phyloP scores from a whole-genome alignment of 1,284 basidiomycete genomes.

The Porodaedalea pini region DNA sequence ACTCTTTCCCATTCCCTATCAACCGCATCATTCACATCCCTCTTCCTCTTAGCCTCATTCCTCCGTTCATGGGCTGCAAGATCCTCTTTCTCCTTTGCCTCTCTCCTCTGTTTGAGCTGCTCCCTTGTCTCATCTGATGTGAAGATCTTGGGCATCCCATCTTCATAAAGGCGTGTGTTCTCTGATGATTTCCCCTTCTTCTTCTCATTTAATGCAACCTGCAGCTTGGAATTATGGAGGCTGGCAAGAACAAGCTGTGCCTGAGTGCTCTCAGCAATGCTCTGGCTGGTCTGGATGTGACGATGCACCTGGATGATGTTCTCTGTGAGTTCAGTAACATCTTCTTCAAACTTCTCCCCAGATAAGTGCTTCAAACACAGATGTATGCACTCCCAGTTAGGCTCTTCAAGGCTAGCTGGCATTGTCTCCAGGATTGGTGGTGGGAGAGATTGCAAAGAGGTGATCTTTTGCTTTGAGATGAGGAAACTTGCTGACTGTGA shows the following conservation, averaged over 20 bases:
- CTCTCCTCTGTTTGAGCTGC: too few species aligned
- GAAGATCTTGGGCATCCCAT: too few species aligned
- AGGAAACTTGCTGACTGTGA: neutral
- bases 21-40: too few species aligned
- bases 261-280: slow-evolving; percentile 24
- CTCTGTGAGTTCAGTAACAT: neutral
- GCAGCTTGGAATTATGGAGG: slow-evolving; percentile 25
- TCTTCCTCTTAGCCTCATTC: too few species aligned
- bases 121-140: too few species aligned
- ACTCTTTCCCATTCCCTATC: neutral
- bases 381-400: too few species aligned
- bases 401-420: neutral
- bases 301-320: slow-evolving; percentile 18
- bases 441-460: neutral
- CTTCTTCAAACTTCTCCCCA: neutral
- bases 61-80: too few species aligned
- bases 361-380: neutral
- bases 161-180: neutral
- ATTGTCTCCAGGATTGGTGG: neutral
- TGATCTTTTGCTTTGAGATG: neutral
- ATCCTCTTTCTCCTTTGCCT: too few species aligned
- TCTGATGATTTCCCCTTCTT: slow-evolving; percentile 20
- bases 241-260: slow-evolving; percentile 29
- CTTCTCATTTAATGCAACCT: slow-evolving; percentile 26
- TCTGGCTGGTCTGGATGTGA: slow-evolving; percentile 18